Evolutionary conservation across 176 grass and related monocot genomes (phyloP).

Genomic region (Olyra latifolia): DNA sequence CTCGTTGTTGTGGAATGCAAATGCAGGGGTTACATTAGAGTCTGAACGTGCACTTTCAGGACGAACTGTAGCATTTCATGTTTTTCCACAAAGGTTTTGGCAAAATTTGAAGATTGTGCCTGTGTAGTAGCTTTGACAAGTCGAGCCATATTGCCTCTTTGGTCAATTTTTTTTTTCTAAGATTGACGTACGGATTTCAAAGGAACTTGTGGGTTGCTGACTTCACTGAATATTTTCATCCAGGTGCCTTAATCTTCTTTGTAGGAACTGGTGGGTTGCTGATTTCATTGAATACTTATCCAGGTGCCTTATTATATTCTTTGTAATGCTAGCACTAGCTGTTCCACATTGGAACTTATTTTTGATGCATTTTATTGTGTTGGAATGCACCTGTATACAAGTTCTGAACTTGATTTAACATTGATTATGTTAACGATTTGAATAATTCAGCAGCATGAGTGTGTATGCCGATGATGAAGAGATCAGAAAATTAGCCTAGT

Average conservation of each 20-base stretch:
- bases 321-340: background rate
- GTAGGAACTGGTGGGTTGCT: background rate
- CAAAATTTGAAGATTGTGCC: background rate
- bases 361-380: background rate
- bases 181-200: background rate
- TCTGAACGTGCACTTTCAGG: background rate
- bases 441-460: background rate
- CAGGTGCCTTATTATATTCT: constrained; percentile 10
- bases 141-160: background rate
- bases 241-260: too few species aligned
- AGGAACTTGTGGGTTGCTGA: too few species aligned
- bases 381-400: background rate
- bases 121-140: background rate
- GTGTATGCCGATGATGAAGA: background rate
- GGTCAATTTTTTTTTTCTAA: background rate
- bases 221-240: too few species aligned
- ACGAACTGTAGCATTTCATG: background rate
- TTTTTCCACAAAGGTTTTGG: background rate
- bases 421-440: background rate
- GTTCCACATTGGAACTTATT: background rate
- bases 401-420: background rate
- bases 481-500: background rate
- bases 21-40: background rate
- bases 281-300: background rate
- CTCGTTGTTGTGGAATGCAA: background rate